Base-by-base conservation (phyloP, 768 basidiomycete species). In the Kwoniella botswanensis region DNA sequence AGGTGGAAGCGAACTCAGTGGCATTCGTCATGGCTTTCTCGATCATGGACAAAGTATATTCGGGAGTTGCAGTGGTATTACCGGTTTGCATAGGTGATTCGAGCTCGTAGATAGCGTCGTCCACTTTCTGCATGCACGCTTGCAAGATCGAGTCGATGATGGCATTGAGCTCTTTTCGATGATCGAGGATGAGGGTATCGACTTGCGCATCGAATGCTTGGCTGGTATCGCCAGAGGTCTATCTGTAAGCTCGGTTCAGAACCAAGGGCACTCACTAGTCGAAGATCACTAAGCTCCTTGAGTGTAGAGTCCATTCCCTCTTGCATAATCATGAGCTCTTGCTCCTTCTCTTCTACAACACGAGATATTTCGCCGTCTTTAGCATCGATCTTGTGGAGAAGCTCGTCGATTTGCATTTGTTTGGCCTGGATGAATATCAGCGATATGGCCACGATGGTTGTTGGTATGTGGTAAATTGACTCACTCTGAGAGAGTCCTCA, bases 81-180 rank as follows among this genome's bases (percentile, higher is more conserved):
- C 96, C 97, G 4, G 92, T 91, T 78, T 94, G 93, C 52, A 92
- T 91, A 2, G 94, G 93, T 3, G 97, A 97, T 84, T 99, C 96
- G 53, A 99, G 88, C 83, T 98, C 97, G 84, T 98, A 99, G 76
- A 98, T 93, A 5, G 93, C 88, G 79, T 98, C 95, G 75, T 99
- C 97, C 26, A 99, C 91, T 84, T 98, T 98, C 75, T 94, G 92
- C 41, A 97, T 91, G 82, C 96, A 98, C 3, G 93, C 92, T 82
- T 97, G 93, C 22, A 99, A 86, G 80, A 98, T 98, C 0, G 96
- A 98, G 85, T 99, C 96, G 78, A 99, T 98, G 81, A 99, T 95
- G 77, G 93, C 88, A 84, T 99, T 98, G 74, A 99, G 87, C 85
- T 98, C 96, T 87, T 98, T 98, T 82, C 94, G 89, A 82, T 96